Evolutionary conservation across 1,284 basidiomycete species (phyloP).

Genomic region (Schizophyllum commune): DNA sequence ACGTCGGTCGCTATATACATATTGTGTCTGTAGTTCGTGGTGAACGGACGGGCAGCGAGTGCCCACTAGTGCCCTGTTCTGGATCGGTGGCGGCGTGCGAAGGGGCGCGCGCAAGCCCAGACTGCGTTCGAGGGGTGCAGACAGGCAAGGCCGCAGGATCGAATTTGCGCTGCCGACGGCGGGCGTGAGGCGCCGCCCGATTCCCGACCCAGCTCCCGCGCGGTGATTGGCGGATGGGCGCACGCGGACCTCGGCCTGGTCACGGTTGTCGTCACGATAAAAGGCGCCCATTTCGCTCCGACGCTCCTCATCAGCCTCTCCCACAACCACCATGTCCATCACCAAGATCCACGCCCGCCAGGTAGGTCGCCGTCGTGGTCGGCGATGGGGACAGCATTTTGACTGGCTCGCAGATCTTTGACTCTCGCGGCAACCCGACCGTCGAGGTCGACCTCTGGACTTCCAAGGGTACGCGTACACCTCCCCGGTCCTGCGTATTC

Average conservation of each 20-base stretch:
- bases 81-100: neutral
- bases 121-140: neutral
- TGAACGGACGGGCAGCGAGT: neutral
- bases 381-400: too few relatives aligned
- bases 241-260: neutral
- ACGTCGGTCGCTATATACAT: neutral
- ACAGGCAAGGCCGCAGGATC: neutral
- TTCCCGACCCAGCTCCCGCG: neutral
- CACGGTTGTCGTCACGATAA: neutral
- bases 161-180: neutral
- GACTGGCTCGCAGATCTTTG: too few relatives aligned
- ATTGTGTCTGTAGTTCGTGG: neutral
- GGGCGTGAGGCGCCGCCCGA: too few relatives aligned
- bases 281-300: neutral
- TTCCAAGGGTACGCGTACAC: conserved; percentile 48
- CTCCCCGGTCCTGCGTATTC: neutral
- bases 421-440: conserved; percentile 94
- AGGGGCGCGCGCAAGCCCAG: neutral
- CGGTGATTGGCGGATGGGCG: neutral
- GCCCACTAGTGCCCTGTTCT: neutral
- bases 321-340: conserved; percentile 67
- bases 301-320: conserved; percentile 20
- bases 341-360: conserved; percentile 85
- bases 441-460: conserved; percentile 94
- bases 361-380: conserved; percentile 33